Conservation (phyloP, 2,329 filamentous ascomycete species). For the Colletotrichum euphorbiae region DNA sequence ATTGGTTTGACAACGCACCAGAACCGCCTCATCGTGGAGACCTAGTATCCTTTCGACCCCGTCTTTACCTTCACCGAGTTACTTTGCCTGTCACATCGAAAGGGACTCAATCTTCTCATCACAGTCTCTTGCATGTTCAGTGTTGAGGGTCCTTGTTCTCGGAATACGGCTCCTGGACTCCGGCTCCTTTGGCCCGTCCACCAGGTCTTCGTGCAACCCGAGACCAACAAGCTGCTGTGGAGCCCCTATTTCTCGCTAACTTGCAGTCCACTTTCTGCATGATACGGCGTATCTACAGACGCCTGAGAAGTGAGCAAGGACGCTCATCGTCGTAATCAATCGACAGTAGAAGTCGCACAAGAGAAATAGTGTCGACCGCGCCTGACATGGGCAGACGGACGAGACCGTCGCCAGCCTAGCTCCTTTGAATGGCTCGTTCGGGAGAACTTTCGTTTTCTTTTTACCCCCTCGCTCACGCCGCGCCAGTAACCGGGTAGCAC, state of each 20-base stretch:
- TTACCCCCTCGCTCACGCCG: background rate
- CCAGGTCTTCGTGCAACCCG: constrained; percentile 28
- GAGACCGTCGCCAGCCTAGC: background rate
- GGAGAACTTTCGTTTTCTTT: constrained; percentile 13
- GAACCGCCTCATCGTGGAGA: constrained; percentile 16
- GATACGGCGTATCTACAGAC: background rate
- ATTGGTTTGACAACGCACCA: constrained; percentile 20
- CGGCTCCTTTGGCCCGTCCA: constrained; percentile 32
- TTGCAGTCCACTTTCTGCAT: constrained; percentile 18
- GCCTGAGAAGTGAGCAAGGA: constrained; percentile 1
- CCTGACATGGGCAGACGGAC: background rate
- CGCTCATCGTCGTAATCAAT: background rate
- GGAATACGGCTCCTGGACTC: constrained; percentile 29
- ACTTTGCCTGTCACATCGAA: constrained; percentile 3
- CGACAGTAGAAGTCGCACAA: background rate
- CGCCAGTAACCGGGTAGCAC: constrained; percentile 31
- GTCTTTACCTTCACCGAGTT: constrained; percentile 13
- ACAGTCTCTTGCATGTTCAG: background rate
- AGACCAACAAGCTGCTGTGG: constrained; percentile 22
- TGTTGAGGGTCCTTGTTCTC: constrained; percentile 6
- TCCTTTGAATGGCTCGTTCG: background rate
- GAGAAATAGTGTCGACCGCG: background rate
- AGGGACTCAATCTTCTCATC: background rate
- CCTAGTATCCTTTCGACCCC: background rate
- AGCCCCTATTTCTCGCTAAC: constrained; percentile 7